Evolutionary conservation across 1,139 yeast species (phyloP), one percentile per base, ranked within the genome.

Genomic region (Casaregolazyma suthepensis): DNA sequence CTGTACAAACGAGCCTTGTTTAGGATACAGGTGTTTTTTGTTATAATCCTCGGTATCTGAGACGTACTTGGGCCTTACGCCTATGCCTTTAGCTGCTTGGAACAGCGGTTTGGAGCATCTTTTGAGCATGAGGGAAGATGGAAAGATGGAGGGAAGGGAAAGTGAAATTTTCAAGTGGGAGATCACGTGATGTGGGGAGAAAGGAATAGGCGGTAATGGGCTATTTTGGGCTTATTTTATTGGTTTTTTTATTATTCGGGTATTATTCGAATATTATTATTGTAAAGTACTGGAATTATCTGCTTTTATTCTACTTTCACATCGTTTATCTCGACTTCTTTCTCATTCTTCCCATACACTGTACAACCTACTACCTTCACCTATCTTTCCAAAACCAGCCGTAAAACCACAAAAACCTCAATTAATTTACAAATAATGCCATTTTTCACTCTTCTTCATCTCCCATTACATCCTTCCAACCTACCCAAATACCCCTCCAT

Each of bases 1-100:
- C 29, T 57, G 61, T 17, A 61, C 63, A 53, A 45, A 66, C 7
- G 55, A 45, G 35, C 65, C 68, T 1, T 48, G 46, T 29, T 49
- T 35, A 4, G 69, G 68, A 44, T 66, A 64, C 48, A 61, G 47
- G 52, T 63, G 61, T 19, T 51, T 47, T 5, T 46, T 42, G 19
- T 52, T 43, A 56, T 55, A 61, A 35, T 55, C 56, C 9, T 58
- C 60, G 9, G 54, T 45, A 56, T 63, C 60, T 51, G 59, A 59
- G 31, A 61, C 64, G 29, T 35, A 46, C 22, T 56, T 26, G 22
- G 19, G 45, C 15, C 23, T n/a, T 17, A 17, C 43, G 23, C 38
- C n/a, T 22, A 23, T 43, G 31, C 29, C 23, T 17, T 48, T 43
- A 12, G 42, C 51, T 18, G 43, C 50, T 13, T 38, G 45, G 23